Evolutionary conservation across 352 stramenopile species (phyloP).

Genomic region (Phytophthora parvispora): DNA sequence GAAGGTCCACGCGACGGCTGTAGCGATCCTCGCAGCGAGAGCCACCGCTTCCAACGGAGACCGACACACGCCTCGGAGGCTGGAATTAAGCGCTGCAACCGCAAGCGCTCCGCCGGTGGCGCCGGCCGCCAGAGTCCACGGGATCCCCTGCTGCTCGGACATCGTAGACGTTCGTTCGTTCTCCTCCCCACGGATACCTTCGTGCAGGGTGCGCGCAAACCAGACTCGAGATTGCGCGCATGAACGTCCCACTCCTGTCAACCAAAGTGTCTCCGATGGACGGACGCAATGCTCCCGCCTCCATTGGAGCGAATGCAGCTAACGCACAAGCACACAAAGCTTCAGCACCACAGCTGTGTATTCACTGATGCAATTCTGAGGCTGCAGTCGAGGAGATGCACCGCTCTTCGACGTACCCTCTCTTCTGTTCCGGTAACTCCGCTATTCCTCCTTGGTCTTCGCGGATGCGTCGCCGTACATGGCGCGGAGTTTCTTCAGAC

Average conservation of each 20-base stretch:
- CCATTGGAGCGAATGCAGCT: background rate
- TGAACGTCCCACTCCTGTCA: slow-evolving; percentile 8
- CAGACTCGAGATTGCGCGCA: background rate
- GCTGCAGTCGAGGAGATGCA: background rate
- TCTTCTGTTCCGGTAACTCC: background rate
- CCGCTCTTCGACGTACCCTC: slow-evolving; percentile 7
- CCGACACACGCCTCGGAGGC: slow-evolving; percentile 25
- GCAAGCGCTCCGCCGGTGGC: slow-evolving; percentile 1
- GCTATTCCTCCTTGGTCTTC: slow-evolving; percentile 39
- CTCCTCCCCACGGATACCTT: background rate
- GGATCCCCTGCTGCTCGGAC: slow-evolving; percentile 8
- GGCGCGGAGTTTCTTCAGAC: slow-evolving; percentile 75
- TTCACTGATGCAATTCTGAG: background rate
- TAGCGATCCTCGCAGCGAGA: slow-evolving; percentile 14
- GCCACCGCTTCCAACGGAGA: slow-evolving; percentile 30
- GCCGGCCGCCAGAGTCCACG: slow-evolving; percentile 10
- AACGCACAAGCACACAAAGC: background rate
- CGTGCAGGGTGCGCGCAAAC: background rate
- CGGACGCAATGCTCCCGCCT: background rate
- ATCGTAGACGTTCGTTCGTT: slow-evolving; percentile 6
- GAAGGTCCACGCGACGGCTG: slow-evolving; percentile 14
- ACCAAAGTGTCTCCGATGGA: slow-evolving; percentile 2
- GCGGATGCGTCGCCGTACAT: slow-evolving; percentile 87
- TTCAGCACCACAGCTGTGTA: background rate
- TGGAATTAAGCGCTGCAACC: slow-evolving; percentile 9